phyloP scores from a whole-genome alignment of 148 eudicot genomes.

The Diospyros lotus region DNA sequence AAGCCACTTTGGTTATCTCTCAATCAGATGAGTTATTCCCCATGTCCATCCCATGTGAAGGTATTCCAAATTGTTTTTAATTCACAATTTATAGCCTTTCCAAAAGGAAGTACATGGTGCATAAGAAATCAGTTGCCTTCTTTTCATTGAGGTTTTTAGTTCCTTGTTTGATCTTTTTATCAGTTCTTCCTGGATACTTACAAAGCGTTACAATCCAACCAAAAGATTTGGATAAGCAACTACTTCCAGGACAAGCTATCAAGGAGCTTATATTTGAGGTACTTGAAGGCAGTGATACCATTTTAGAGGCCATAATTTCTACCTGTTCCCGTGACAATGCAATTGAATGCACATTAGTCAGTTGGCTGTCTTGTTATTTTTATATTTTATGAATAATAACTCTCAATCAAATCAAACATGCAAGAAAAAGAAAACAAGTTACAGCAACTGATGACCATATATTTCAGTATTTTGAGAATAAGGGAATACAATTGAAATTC shows the following conservation, averaged over 20 bases:
- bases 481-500: too few relatives aligned
- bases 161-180: neutral
- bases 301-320: slow-evolving; percentile 3
- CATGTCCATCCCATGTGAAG: slow-evolving; percentile 45
- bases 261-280: slow-evolving; percentile 60
- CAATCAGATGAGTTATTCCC: slow-evolving; percentile 23
- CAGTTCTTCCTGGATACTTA: slow-evolving; percentile 57
- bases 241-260: slow-evolving; percentile 48
- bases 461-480: too few relatives aligned
- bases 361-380: too few relatives aligned
- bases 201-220: slow-evolving; percentile 20
- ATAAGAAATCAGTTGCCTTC: neutral
- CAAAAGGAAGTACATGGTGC: neutral
- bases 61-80: slow-evolving; percentile 16
- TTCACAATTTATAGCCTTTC: neutral
- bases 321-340: neutral
- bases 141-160: slow-evolving; percentile 8
- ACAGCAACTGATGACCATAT: too few relatives aligned
- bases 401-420: too few relatives aligned
- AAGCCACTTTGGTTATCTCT: slow-evolving; percentile 37
- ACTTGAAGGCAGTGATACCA: neutral
- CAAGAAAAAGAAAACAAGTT: too few relatives aligned
- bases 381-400: too few relatives aligned
- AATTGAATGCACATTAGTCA: neutral
- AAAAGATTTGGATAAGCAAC: slow-evolving; percentile 18